Conservation (phyloP, 305 asterid genomes). For the Solanum chacoense region DNA sequence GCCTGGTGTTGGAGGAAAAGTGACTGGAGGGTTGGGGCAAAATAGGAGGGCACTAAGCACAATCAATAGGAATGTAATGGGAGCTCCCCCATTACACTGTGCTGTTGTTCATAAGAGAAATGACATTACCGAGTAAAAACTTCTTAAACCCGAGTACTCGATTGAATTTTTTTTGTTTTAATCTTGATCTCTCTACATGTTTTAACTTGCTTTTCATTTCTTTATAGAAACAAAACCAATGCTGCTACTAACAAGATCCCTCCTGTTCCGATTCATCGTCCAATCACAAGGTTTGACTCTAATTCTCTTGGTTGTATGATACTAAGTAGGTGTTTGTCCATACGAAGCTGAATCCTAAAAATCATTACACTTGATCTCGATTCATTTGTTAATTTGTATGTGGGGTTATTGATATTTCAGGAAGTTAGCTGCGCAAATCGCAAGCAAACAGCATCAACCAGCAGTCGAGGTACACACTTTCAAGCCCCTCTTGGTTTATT, state of each 20-base stretch:
- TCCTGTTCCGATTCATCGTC: slow-evolving; percentile 50
- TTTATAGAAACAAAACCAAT: slow-evolving; percentile 27
- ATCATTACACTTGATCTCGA: neutral
- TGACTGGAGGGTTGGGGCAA: slow-evolving; percentile 27
- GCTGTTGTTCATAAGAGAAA: slow-evolving; percentile 57
- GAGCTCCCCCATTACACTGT: slow-evolving; percentile 34
- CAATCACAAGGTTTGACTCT: slow-evolving; percentile 55
- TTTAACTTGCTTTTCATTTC: neutral
- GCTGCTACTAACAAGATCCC: slow-evolving; percentile 29
- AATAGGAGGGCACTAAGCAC: slow-evolving; percentile 64
- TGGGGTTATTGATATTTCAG: slow-evolving; percentile 21
- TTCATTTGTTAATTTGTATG: neutral
- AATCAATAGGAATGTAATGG: slow-evolving; percentile 49
- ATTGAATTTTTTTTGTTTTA: neutral
- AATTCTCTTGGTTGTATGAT: neutral
- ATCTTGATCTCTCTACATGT: neutral
- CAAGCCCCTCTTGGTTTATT: neutral
- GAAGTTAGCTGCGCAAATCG: slow-evolving; percentile 47
- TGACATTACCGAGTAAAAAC: slow-evolving; percentile 24
- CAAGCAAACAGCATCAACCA: slow-evolving; percentile 31
- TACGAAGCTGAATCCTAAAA: neutral
- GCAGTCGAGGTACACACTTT: neutral
- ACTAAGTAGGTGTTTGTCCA: neutral
- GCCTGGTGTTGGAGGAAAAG: slow-evolving; percentile 33
- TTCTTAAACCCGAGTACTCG: slow-evolving; percentile 3